Percentiles rank a stretch among this genome's conserved stretches.
Evolutionary conservation across 106 monocot genomes (phyloP).

Genomic region (Apostasia ramifera): DNA sequence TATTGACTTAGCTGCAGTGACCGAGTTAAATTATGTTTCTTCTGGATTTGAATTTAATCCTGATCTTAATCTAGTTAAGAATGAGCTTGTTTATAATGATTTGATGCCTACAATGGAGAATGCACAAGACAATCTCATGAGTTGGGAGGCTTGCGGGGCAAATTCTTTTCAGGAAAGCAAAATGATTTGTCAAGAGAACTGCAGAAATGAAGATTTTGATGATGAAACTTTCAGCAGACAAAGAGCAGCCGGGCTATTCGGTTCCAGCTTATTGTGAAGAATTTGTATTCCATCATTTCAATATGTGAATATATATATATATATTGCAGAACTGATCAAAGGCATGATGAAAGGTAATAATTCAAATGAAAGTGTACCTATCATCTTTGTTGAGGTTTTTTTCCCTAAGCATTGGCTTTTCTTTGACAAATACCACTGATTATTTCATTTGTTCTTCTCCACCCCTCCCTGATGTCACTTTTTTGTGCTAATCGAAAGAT

Average conservation of each 20-base stretch:
- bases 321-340: slow-evolving; percentile 1
- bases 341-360: neutral
- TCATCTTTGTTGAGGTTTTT: neutral
- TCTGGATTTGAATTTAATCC: slow-evolving; percentile 41
- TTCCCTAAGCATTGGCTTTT: neutral
- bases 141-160: slow-evolving; percentile 29
- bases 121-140: slow-evolving; percentile 17
- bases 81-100: slow-evolving; percentile 32
- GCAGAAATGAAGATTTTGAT: slow-evolving; percentile 45
- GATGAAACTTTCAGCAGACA: slow-evolving; percentile 37
- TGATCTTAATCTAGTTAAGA: slow-evolving; percentile 34
- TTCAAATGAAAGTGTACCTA: neutral
- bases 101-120: slow-evolving; percentile 25
- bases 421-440: neutral
- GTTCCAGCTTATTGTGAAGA: slow-evolving; percentile 28
- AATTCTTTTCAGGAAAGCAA: slow-evolving; percentile 27
- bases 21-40: slow-evolving; percentile 20
- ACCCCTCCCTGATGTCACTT: neutral
- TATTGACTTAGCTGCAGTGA: slow-evolving; percentile 17
- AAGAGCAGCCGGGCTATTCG: slow-evolving; percentile 20
- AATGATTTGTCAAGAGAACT: slow-evolving; percentile 51
- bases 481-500: neutral
- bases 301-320: neutral
- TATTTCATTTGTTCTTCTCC: neutral
- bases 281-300: slow-evolving; percentile 4